Percentiles rank a stretch among this genome's conserved stretches.
These are phyloP conservation scores for Boletus bicolor DNA, from an alignment of 768 basidiomycete species.

Conservation along the genomic window DNA sequence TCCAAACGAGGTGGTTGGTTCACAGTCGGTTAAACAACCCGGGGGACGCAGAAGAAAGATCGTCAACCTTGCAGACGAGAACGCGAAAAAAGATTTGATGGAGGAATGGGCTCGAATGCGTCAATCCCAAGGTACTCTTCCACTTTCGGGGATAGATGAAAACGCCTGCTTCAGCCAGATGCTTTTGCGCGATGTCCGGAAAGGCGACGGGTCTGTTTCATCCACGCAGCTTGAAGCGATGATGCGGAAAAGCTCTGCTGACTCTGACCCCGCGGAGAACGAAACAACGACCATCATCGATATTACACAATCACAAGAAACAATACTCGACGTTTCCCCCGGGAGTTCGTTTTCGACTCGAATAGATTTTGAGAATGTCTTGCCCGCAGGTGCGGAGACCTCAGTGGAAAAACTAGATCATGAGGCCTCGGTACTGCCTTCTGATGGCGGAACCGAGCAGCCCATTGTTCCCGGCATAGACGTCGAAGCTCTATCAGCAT, in stretches of 20 bases:
- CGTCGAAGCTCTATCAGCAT: background rate
- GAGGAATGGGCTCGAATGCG: conserved; percentile 32
- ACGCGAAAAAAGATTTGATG: conserved; percentile 23
- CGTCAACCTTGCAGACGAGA: conserved; percentile 19
- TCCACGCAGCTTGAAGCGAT: background rate
- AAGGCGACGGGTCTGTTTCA: background rate
- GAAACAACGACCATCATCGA: background rate
- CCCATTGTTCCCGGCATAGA: background rate
- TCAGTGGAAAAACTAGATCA: background rate
- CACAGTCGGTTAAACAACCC: conserved; percentile 6
- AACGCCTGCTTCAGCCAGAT: background rate
- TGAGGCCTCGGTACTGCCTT: background rate
- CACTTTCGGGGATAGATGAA: conserved; percentile 10
- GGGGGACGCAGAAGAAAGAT: conserved; percentile 17
- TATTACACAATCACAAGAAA: conserved; percentile 6
- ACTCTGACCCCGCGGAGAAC: background rate
- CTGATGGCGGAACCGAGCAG: conserved; percentile 1
- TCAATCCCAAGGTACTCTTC: conserved; percentile 24
- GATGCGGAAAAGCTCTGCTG: background rate
- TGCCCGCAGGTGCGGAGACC: background rate
- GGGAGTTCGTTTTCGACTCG: background rate
- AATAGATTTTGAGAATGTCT: background rate
- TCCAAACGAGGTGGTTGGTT: background rate
- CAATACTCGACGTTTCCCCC: background rate
- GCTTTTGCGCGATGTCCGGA: background rate